Evolutionary conservation across 257 asterid species (phyloP).

Genomic region (Plectranthus barbatus): DNA sequence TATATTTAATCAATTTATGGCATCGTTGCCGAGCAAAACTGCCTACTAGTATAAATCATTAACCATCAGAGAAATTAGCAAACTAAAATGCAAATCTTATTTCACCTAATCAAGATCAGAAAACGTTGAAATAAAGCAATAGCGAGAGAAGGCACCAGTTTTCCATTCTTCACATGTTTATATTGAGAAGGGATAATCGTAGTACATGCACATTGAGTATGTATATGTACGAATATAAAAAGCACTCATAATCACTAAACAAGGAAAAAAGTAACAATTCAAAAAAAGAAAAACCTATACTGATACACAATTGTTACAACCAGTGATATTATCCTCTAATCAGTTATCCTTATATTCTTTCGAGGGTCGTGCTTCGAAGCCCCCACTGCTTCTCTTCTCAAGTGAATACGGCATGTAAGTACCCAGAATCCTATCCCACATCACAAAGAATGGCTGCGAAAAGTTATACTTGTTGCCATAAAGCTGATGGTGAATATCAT

Average conservation of each 20-base stretch:
- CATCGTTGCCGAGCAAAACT: not conserved
- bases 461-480: conserved; percentile 75
- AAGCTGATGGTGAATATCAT: conserved; percentile 87
- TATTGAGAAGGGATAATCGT: conserved; percentile 13
- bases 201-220: conserved; percentile 28
- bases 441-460: conserved; percentile 90
- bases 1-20: not conserved
- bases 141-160: not conserved
- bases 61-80: too few relatives aligned
- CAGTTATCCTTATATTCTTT: conserved; percentile 57
- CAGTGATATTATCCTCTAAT: conserved; percentile 4
- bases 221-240: conserved; percentile 32
- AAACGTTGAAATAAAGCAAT: not conserved
- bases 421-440: conserved; percentile 78
- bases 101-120: not conserved
- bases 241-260: conserved; percentile 18
- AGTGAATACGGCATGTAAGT: conserved; percentile 85
- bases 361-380: conserved; percentile 67
- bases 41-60: too few relatives aligned
- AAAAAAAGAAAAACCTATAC: conserved; percentile 16
- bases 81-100: too few relatives aligned
- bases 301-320: conserved; percentile 29
- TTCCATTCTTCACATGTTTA: conserved; percentile 15
- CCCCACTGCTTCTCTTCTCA: conserved; percentile 62
- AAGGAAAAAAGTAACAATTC: not conserved